Conservation (phyloP, 2,329 filamentous ascomycete species). For the Orbilia brochopaga region DNA sequence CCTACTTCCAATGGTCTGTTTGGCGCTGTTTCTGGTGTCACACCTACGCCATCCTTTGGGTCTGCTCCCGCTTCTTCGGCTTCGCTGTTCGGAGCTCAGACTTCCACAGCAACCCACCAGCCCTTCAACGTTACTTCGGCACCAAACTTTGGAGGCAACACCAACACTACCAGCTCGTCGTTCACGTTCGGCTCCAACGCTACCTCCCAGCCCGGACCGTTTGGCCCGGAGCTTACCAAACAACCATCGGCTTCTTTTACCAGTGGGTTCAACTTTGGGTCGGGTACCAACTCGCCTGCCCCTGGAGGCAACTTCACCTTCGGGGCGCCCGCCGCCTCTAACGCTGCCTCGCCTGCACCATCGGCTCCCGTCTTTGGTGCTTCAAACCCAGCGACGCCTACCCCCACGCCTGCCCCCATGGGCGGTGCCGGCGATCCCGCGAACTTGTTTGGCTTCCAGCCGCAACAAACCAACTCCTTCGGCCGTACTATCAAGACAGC, state of each 20-base stretch:
- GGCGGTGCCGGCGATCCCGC: background rate
- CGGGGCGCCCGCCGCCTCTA: constrained; percentile 6
- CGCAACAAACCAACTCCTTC: constrained; percentile 26
- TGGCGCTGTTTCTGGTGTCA: constrained; percentile 40
- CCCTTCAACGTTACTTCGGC: constrained; percentile 26
- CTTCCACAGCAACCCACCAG: constrained; percentile 17
- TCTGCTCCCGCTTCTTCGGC: constrained; percentile 19
- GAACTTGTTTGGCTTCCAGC: constrained; percentile 43
- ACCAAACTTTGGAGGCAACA: constrained; percentile 36
- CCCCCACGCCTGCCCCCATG: constrained; percentile 12
- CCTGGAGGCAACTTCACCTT: constrained; percentile 24
- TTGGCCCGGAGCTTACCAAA: constrained; percentile 28
- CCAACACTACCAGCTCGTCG: constrained; percentile 31
- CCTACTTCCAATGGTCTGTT: constrained; percentile 37
- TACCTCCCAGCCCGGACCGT: constrained; percentile 32
- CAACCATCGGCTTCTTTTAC: constrained; percentile 36
- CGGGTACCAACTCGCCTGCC: constrained; percentile 16
- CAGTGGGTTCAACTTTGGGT: constrained; percentile 22
- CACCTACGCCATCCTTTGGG: constrained; percentile 29
- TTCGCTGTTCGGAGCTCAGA: constrained; percentile 13
- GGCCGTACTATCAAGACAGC: constrained; percentile 40
- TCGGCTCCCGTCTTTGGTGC: constrained; percentile 24
- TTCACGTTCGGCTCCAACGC: constrained; percentile 48
- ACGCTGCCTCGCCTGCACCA: constrained; percentile 25
- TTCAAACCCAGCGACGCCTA: constrained; percentile 19